A percentile compares a stretch with the other conserved stretches of the same genome.
Conservation (phyloP, 1,284 basidiomycete genomes). For the Veloporphyrellus conicus region DNA sequence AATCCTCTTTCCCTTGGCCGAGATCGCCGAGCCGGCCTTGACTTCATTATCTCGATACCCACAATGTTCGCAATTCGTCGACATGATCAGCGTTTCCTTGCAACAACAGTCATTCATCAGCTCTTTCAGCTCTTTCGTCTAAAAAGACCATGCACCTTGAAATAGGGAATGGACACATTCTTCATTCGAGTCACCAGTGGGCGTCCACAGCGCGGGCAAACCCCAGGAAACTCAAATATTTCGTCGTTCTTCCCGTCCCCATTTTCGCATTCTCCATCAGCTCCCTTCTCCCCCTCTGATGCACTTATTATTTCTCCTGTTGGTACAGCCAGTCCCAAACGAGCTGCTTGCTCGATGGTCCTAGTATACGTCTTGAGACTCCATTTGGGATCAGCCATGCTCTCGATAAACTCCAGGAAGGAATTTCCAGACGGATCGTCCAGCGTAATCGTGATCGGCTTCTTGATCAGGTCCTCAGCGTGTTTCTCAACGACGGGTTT, state of each 20-base stretch:
- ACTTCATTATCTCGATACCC: slow-evolving; percentile 98
- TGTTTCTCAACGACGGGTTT: slow-evolving; percentile 30
- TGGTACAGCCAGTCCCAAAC: slow-evolving; percentile 64
- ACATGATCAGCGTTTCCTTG: slow-evolving; percentile 97
- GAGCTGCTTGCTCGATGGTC: slow-evolving; percentile 79
- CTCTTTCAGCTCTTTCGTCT: not conserved
- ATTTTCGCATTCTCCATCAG: slow-evolving; percentile 23
- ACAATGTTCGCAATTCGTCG: slow-evolving; percentile 91
- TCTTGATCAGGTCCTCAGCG: slow-evolving; percentile 48
- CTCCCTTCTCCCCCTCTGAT: slow-evolving; percentile 32
- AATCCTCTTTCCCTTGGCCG: slow-evolving; percentile 80
- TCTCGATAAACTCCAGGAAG: slow-evolving; percentile 82
- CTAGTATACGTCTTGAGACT: slow-evolving; percentile 83
- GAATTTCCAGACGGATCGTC: slow-evolving; percentile 97
- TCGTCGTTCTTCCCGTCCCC: slow-evolving; percentile 65
- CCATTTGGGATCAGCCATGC: slow-evolving; percentile 90
- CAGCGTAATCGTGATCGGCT: slow-evolving; percentile 77
- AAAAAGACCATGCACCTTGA: slow-evolving; percentile 65
- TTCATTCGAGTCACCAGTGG: slow-evolving; percentile 90
- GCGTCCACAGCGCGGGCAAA: slow-evolving; percentile 87
- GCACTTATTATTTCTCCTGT: slow-evolving; percentile 40
- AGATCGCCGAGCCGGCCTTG: slow-evolving; percentile 89
- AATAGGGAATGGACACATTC: slow-evolving; percentile 95
- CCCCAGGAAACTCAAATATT: slow-evolving; percentile 84
- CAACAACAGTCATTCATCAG: not conserved